These are phyloP conservation scores for Chaetomium cochliodes DNA, from an alignment of 495 filamentous ascomycete genomes.

Conservation along the genomic window DNA sequence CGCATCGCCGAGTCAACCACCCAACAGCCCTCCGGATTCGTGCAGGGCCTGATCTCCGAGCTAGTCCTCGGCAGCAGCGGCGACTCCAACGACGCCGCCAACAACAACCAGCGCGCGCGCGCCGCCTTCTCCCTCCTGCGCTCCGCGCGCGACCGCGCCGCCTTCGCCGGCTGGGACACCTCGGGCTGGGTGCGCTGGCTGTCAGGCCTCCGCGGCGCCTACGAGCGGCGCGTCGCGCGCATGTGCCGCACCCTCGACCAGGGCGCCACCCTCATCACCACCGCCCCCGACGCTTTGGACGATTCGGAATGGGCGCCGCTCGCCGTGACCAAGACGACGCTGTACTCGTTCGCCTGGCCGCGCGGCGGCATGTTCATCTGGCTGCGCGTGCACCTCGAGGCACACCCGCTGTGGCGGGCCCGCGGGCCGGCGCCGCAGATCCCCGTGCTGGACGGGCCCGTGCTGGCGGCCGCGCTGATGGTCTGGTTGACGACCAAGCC, in stretches of 20 bases:
- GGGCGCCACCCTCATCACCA: constrained; percentile 58
- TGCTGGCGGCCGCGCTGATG: constrained; percentile 65
- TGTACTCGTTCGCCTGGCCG: constrained; percentile 75
- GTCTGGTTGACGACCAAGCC: constrained; percentile 66
- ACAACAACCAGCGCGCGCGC: constrained; percentile 35
- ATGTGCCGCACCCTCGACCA: constrained; percentile 72
- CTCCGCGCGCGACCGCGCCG: constrained; percentile 26
- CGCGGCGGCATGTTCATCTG: constrained; percentile 94
- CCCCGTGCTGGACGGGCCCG: constrained; percentile 37
- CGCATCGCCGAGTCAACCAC: constrained; percentile 69
- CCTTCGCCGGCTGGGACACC: constrained; percentile 66
- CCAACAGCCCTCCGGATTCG: constrained; percentile 83
- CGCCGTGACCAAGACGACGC: constrained; percentile 64
- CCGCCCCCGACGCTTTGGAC: constrained; percentile 56
- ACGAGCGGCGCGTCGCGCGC: constrained; percentile 74
- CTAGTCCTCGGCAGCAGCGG: constrained; percentile 60
- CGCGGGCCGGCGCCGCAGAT: constrained; percentile 32
- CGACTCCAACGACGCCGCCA: constrained; percentile 39
- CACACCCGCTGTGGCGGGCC: constrained; percentile 64
- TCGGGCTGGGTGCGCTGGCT: constrained; percentile 90
- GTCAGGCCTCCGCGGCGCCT: constrained; percentile 72
- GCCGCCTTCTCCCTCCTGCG: constrained; percentile 31
- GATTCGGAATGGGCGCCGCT: constrained; percentile 7
- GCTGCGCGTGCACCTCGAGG: constrained; percentile 65
- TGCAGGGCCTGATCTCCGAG: constrained; percentile 75